Conservation (phyloP, 352 stramenopile species). For the Globisporangium solare region DNA sequence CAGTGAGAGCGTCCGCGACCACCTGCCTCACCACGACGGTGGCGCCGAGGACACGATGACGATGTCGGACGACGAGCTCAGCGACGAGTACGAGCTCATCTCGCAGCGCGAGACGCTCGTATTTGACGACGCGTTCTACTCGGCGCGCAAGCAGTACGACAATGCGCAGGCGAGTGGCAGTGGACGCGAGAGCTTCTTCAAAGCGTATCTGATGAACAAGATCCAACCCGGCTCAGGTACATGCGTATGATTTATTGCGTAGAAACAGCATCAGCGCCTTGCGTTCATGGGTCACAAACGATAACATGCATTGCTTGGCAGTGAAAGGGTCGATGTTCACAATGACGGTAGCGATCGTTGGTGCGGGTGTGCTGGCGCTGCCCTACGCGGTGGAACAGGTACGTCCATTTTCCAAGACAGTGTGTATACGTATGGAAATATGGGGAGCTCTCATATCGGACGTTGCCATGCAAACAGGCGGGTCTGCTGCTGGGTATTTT, state of each 20-base stretch:
- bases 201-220: constrained; percentile 75
- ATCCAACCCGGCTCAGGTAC: constrained; percentile 80
- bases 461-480: constrained; percentile 13
- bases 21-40: constrained; percentile 2
- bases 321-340: constrained; percentile 90
- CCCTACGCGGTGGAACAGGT: constrained; percentile 76
- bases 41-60: constrained; percentile 8
- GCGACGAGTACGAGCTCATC: constrained; percentile 67
- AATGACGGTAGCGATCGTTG: constrained; percentile 86
- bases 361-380: constrained; percentile 73
- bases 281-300: too few relatives aligned
- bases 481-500: constrained; percentile 67
- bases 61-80: constrained; percentile 18
- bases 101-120: constrained; percentile 75
- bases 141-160: constrained; percentile 24
- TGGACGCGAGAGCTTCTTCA: constrained; percentile 44
- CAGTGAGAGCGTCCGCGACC: constrained; percentile 3
- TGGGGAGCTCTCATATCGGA: neutral
- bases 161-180: neutral
- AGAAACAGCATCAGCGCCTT: too few relatives aligned
- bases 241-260: neutral
- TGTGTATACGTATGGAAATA: neutral
- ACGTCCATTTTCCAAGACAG: too few relatives aligned
- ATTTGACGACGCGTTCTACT: constrained; percentile 59
- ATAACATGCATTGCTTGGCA: constrained; percentile 13